Evolutionary conservation across 2,329 filamentous ascomycete species (phyloP).

Genomic region (Colletotrichum euphorbiae): DNA sequence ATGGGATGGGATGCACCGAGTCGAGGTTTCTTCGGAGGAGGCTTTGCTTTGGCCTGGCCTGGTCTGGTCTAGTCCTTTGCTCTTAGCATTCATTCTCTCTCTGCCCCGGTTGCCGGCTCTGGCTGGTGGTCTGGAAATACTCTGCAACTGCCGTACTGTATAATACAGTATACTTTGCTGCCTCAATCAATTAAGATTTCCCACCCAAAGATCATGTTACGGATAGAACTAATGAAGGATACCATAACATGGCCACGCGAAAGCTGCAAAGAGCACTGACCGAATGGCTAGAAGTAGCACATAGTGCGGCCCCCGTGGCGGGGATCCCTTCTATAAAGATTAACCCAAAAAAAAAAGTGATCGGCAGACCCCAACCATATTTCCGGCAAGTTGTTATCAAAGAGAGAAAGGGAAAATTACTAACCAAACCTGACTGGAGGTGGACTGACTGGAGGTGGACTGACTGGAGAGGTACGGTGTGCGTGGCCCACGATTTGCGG

Average conservation of each 20-base stretch:
- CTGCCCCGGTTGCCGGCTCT: background rate
- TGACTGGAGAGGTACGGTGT: background rate
- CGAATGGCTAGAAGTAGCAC: slow-evolving; percentile 2
- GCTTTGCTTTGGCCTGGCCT: slow-evolving; percentile 1
- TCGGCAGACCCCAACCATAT: slow-evolving; percentile 1
- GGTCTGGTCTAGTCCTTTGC: background rate
- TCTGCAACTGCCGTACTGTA: background rate
- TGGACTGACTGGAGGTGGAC: background rate
- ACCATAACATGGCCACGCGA: background rate
- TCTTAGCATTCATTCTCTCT: background rate
- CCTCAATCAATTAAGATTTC: no score
- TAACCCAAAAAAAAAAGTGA: no score
- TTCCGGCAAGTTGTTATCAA: background rate
- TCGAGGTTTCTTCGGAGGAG: background rate
- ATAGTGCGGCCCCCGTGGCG: slow-evolving; percentile 22
- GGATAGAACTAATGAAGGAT: background rate
- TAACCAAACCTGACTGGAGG: background rate
- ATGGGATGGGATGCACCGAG: slow-evolving; percentile 5
- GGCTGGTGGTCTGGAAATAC: slow-evolving; percentile 6
- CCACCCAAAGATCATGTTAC: no score
- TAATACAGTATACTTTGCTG: no score
- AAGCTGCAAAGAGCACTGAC: background rate
- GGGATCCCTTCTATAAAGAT: no score
- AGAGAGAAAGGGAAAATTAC: no score
- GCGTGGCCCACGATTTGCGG: slow-evolving; percentile 16